A percentile compares a stretch with the other conserved stretches of the same genome.
Conservation (phyloP, 108 stramenopile species). For the Nitzschia sp. region DNA sequence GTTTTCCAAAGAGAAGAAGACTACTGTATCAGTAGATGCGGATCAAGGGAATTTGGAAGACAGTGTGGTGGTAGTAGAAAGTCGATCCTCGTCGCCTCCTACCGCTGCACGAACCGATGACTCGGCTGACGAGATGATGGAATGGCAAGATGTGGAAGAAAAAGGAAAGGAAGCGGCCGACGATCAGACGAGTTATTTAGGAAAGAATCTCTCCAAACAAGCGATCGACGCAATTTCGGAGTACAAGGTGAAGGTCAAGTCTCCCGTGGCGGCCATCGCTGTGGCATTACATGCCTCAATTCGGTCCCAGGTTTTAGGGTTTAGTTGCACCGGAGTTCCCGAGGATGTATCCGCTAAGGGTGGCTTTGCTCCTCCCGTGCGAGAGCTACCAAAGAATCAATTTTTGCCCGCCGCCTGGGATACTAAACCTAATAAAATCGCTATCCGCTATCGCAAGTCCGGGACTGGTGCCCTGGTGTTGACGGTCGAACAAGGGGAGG, state of each 20-base stretch:
- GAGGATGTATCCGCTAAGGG: conserved; percentile 13
- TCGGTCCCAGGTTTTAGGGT: conserved; percentile 40
- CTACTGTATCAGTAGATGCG: neutral
- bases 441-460: conserved; percentile 56
- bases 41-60: neutral
- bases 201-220: conserved; percentile 43
- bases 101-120: neutral
- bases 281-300: conserved; percentile 67
- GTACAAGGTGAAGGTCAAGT: conserved; percentile 32
- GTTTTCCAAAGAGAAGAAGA: conserved; percentile 21
- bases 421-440: conserved; percentile 14
- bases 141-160: conserved; percentile 47
- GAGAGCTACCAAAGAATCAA: conserved; percentile 57
- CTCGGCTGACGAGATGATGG: conserved; percentile 28
- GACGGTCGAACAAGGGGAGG: conserved; percentile 17
- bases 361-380: conserved; percentile 74
- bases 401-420: conserved; percentile 77
- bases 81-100: neutral
- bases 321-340: conserved; percentile 72
- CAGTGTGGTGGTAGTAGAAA: conserved; percentile 22
- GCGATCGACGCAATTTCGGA: conserved; percentile 52
- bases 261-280: conserved; percentile 66
- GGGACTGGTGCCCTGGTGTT: conserved; percentile 44
- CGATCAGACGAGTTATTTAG: conserved; percentile 18
- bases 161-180: conserved; percentile 25